Evolutionary conservation across 768 basidiomycete genomes (phyloP), one percentile per base, ranked within the genome.

Genomic region (Rhizopogon vulgaris): DNA sequence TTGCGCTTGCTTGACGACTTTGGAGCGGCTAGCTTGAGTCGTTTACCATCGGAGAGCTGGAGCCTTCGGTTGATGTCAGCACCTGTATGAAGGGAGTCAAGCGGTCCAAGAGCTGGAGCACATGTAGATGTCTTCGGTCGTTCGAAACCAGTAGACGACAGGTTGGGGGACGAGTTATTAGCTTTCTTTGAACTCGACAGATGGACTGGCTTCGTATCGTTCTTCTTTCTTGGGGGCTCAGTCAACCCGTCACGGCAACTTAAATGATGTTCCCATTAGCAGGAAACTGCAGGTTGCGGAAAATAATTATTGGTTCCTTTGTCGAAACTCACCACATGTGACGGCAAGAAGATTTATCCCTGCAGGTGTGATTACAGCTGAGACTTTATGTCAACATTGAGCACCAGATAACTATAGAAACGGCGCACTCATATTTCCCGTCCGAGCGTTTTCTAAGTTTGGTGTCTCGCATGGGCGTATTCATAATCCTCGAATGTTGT

Each of bases 311-410:
- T 22, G 15, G 27, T 24, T 41, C 38, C 41, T 39, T 38, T 56
- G 56, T 12, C 48, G 27, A 57, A 47, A 38, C 72, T 56, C 56
- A 89, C 90, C 90, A 92, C 34, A 83, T 63, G 70, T 93, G 90
- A 24, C 84, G 78, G 62, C 90, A 93, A 39, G 71, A 75, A 4
- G 71, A 68, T 66, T 90, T 92, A 60, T 90, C 82, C 63, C 85
- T 88, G 74, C 90, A 93, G 18, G 76, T 48, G 58, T 93, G 90
- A 58, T 87, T 87, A 61, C 90, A 93, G 46, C 88, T 90, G 37
- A 51, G 25, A 18, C 28, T 49, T 15, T 24, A n/a, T 57, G 14
- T 22, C 39, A 40, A 17, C 7, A 9, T 46, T 22, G 5, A 49
- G 50, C 25, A 3, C 18, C 25, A 27, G 10, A 50, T 38, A n/a